Conservation (phyloP, 1,284 basidiomycete species). For the Athelia sp. region DNA sequence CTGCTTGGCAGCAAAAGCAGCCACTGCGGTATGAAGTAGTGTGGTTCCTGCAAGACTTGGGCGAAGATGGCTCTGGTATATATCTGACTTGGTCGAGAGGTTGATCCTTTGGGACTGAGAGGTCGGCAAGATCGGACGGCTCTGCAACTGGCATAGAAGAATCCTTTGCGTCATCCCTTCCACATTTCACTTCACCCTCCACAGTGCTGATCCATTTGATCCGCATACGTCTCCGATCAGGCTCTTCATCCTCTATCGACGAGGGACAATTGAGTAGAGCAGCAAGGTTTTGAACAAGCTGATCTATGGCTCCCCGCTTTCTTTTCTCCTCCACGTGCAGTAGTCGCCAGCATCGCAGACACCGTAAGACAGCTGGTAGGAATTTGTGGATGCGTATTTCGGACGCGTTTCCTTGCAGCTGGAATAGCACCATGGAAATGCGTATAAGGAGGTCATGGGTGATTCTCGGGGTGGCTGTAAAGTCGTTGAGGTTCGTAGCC, state of each 20-base stretch:
- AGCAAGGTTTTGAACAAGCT: neutral
- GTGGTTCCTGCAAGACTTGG: too few relatives aligned
- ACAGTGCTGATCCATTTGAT: neutral
- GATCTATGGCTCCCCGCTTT: neutral
- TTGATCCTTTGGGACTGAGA: neutral
- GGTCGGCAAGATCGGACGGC: neutral
- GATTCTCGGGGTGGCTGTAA: neutral
- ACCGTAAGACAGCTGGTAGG: neutral
- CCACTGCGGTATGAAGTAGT: too few relatives aligned
- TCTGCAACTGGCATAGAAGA: neutral
- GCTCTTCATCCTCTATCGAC: neutral
- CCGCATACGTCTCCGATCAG: neutral
- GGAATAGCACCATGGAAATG: neutral
- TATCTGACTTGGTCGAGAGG: neutral
- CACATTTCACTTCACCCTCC: too few relatives aligned
- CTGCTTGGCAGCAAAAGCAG: too few relatives aligned
- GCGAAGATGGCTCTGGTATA: too few relatives aligned
- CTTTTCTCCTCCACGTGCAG: neutral
- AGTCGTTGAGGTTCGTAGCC: neutral
- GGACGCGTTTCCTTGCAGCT: neutral
- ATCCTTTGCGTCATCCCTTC: neutral
- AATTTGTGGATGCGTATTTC: neutral
- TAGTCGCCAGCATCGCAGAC: neutral
- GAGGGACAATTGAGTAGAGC: neutral
- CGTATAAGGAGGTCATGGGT: neutral